These are phyloP conservation scores for Coprinopsis cinerea DNA, from an alignment of 768 basidiomycete species.

Conservation along the genomic window DNA sequence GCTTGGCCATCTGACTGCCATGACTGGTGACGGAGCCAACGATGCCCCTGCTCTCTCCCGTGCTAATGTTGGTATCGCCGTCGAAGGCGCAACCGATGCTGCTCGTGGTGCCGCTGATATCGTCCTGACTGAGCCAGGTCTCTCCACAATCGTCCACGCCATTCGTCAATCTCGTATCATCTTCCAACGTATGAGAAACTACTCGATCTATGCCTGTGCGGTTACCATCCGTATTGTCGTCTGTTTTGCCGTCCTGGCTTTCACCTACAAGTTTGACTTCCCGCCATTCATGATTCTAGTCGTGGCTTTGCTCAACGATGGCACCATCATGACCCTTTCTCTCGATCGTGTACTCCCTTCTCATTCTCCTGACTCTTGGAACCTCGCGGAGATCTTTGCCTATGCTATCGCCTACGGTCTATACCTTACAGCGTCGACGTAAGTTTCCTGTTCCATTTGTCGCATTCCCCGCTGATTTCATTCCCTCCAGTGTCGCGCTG, in stretches of 20 bases:
- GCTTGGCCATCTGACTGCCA: slow-evolving; percentile 92
- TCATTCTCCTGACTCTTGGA: slow-evolving; percentile 91
- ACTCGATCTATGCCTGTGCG: slow-evolving; percentile 93
- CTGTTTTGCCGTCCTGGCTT: slow-evolving; percentile 92
- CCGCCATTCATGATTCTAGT: slow-evolving; percentile 99
- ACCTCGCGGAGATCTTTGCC: slow-evolving; percentile 91
- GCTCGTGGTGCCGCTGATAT: slow-evolving; percentile 99
- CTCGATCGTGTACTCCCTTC: slow-evolving; percentile 95
- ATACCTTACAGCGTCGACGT: slow-evolving; percentile 91
- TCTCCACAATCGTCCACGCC: slow-evolving; percentile 98
- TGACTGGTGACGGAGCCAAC: slow-evolving; percentile 99
- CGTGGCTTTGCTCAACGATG: slow-evolving; percentile 94
- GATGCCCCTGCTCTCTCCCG: slow-evolving; percentile 97
- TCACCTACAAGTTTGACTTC: slow-evolving; percentile 97
- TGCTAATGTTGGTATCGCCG: slow-evolving; percentile 99
- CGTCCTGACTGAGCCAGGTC: slow-evolving; percentile 95
- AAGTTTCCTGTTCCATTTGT: slow-evolving; percentile 22
- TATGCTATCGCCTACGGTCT: slow-evolving; percentile 95
- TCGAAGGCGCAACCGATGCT: slow-evolving; percentile 98
- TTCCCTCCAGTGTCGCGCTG: slow-evolving; percentile 53
- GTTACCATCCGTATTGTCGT: slow-evolving; percentile 99
- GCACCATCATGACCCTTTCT: slow-evolving; percentile 98
- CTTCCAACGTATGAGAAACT: slow-evolving; percentile 99
- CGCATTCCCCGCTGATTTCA: slow-evolving; percentile 11
- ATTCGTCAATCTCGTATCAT: slow-evolving; percentile 98